These are phyloP conservation scores for Meyerozyma smithsonii DNA, from an alignment of 1,139 yeast genomes.

Conservation along the genomic window DNA sequence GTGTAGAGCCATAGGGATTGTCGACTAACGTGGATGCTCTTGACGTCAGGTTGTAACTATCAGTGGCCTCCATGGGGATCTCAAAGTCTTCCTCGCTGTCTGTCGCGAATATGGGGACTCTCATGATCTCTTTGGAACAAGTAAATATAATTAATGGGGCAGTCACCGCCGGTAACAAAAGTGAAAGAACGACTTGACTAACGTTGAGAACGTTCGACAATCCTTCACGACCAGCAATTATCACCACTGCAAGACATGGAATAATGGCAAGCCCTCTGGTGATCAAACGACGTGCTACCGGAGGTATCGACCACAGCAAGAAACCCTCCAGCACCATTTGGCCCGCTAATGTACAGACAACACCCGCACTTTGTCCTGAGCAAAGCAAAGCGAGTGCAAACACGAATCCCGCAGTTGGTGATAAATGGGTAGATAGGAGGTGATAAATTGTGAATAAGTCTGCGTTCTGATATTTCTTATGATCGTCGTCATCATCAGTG, in stretches of 20 bases:
- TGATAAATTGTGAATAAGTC: slow-evolving; percentile 84
- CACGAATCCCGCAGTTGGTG: slow-evolving; percentile 88
- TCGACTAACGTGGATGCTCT: slow-evolving; percentile 7
- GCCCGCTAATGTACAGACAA: slow-evolving; percentile 96
- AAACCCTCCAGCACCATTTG: slow-evolving; percentile 97
- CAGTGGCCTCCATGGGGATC: slow-evolving; percentile 13
- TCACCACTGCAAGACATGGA: slow-evolving; percentile 81
- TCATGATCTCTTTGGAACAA: slow-evolving; percentile 69
- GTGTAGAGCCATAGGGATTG: slow-evolving; percentile 1
- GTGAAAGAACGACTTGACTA: slow-evolving; percentile 81
- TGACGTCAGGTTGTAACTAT: not conserved
- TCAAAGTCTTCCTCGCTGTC: slow-evolving; percentile 29
- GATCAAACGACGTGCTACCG: slow-evolving; percentile 77
- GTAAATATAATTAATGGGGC: slow-evolving; percentile 90
- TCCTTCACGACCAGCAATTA: slow-evolving; percentile 80
- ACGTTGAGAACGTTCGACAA: slow-evolving; percentile 74
- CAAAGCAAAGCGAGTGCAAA: slow-evolving; percentile 89
- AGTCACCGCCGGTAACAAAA: slow-evolving; percentile 81
- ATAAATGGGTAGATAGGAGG: slow-evolving; percentile 64
- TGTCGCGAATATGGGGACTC: slow-evolving; percentile 47
- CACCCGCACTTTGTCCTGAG: slow-evolving; percentile 97
- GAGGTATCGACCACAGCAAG: slow-evolving; percentile 76
- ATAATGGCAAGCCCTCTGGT: slow-evolving; percentile 83
- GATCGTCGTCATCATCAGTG: slow-evolving; percentile 35
- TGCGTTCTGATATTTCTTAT: slow-evolving; percentile 51